These are phyloP conservation scores for Pistacia atlantica DNA, from an alignment of 345 rosid genomes.

Conservation along the genomic window DNA sequence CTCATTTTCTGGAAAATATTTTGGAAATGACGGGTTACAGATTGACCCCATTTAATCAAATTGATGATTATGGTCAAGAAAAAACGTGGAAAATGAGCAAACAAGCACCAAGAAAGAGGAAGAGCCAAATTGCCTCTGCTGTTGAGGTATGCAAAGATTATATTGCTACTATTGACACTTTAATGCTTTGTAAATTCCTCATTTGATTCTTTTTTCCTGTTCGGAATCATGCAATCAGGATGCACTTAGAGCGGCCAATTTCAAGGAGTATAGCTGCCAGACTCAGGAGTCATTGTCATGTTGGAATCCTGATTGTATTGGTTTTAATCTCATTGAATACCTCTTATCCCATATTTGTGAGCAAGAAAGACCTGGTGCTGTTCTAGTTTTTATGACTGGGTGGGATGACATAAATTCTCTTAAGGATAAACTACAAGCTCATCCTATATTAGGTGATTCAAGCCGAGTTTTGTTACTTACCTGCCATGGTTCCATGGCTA, in stretches of 20 bases:
- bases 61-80: slow-evolving; percentile 94
- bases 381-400: slow-evolving; percentile 92
- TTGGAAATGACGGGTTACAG: slow-evolving; percentile 74
- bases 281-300: slow-evolving; percentile 73
- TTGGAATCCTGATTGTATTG: slow-evolving; percentile 96
- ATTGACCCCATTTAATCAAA: slow-evolving; percentile 77
- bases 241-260: slow-evolving; percentile 72
- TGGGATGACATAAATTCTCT: slow-evolving; percentile 93
- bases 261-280: slow-evolving; percentile 54
- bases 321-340: slow-evolving; percentile 85
- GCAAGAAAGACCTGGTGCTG: slow-evolving; percentile 76
- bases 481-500: slow-evolving; percentile 98
- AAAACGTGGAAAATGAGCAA: slow-evolving; percentile 83
- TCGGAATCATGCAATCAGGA: slow-evolving; percentile 46
- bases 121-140: slow-evolving; percentile 78
- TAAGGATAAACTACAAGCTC: slow-evolving; percentile 77
- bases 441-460: slow-evolving; percentile 76
- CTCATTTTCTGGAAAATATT: slow-evolving; percentile 79
- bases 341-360: slow-evolving; percentile 69
- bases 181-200: slow-evolving; percentile 12
- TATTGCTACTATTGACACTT: not conserved
- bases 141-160: slow-evolving; percentile 66
- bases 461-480: slow-evolving; percentile 68
- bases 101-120: slow-evolving; percentile 81
- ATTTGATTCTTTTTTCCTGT: slow-evolving; percentile 8